Evolutionary conservation across 768 basidiomycete genomes (phyloP).

Genomic region (Suillus ampliporus): DNA sequence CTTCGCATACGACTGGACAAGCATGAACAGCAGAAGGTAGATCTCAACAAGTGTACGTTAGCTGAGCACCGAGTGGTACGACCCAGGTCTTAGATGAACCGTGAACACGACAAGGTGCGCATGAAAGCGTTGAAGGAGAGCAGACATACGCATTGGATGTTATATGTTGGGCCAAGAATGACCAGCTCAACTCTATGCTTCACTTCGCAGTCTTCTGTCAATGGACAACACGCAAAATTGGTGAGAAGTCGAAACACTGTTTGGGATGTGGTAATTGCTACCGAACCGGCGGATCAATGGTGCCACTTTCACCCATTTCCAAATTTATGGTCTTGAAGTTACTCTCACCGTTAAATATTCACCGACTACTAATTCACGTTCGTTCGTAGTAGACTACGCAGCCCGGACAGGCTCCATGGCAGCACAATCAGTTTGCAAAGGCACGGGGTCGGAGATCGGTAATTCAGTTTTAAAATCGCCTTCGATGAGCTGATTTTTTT

Average conservation of each 20-base stretch:
- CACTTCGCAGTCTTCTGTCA: too few relatives aligned
- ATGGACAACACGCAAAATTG: too few relatives aligned
- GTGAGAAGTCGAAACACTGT: too few relatives aligned
- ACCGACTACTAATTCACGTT: background rate
- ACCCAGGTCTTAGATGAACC: too few relatives aligned
- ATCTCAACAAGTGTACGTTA: background rate
- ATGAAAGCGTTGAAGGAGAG: too few relatives aligned
- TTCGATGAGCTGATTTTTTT: background rate
- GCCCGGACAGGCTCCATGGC: constrained; percentile 11
- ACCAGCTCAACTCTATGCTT: too few relatives aligned
- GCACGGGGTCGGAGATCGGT: constrained; percentile 24
- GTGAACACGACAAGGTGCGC: too few relatives aligned
- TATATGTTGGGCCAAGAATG: too few relatives aligned
- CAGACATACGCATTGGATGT: too few relatives aligned
- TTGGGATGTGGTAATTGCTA: too few relatives aligned
- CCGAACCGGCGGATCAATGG: background rate
- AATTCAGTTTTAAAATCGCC: background rate
- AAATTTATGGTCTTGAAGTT: background rate
- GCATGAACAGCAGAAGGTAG: background rate
- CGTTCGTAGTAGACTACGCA: background rate
- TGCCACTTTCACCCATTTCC: background rate
- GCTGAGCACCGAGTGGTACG: background rate
- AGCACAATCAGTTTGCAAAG: constrained; percentile 22
- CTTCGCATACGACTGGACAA: background rate
- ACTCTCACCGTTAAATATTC: background rate